A percentile compares a stretch with the other conserved stretches of the same genome.
Evolutionary conservation across 257 asterid genomes (phyloP).

Genomic region (Leptodermis oblonga): DNA sequence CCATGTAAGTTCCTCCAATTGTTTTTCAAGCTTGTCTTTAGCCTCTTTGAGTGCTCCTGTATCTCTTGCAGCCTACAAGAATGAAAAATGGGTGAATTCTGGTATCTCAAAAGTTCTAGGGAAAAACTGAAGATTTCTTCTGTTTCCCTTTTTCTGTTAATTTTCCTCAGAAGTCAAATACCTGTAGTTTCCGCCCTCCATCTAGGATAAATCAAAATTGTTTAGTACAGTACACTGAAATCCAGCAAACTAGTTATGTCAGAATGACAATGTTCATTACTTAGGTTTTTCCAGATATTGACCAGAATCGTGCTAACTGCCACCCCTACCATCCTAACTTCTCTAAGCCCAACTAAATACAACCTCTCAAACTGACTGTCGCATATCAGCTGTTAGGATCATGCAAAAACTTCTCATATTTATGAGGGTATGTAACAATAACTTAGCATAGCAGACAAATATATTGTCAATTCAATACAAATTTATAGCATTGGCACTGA

Average conservation of each 20-base stretch:
- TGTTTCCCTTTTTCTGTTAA: not conserved
- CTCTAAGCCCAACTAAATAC: not conserved
- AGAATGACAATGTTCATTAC: not conserved
- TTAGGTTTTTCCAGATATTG: not conserved
- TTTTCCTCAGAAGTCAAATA: not conserved
- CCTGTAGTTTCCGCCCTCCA: not conserved
- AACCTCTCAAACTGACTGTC: not conserved
- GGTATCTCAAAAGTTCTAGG: not conserved
- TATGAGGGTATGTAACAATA: not conserved
- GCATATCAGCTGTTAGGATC: not conserved
- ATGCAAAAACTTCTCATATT: not conserved
- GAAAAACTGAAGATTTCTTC: not conserved
- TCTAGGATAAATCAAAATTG: not conserved
- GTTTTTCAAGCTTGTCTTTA: constrained; percentile 96
- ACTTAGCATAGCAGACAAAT: not conserved
- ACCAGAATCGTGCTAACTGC: not conserved
- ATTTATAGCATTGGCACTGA: constrained; percentile 28
- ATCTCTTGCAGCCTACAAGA: constrained; percentile 89
- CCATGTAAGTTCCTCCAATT: constrained; percentile 94
- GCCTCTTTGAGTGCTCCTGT: constrained; percentile 99
- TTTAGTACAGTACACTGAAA: not conserved
- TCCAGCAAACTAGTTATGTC: not conserved
- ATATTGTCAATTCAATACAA: constrained; percentile 14
- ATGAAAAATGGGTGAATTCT: constrained; percentile 1
- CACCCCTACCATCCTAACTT: not conserved